Base-by-base conservation (phyloP, 208 protist genomes). In the Trypanosoma lewisi region DNA sequence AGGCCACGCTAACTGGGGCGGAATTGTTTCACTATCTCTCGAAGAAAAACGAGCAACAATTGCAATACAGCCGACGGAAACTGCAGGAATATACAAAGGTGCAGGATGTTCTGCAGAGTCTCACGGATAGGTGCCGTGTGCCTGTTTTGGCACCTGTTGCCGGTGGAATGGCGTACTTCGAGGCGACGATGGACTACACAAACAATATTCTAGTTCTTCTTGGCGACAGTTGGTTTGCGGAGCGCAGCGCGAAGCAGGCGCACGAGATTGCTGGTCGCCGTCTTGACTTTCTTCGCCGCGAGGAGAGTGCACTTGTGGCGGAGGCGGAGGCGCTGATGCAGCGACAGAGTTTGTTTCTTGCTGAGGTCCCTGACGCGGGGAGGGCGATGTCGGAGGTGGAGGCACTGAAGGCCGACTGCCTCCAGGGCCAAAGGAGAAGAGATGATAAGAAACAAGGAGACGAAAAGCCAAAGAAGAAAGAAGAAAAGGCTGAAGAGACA, bases 191-290 rank as follows among this genome's bases (percentile, higher is more conserved):
- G 16, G 75, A 78, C 23, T 58, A 77, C 39, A 95, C 91, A 14
- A 96, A 95, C 67, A 88, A 80, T 33, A 77, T 96, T 58, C 34
- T 89, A 8, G 91, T 91, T 34, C 68, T 96, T n/a, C 80, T 96
- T 23, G 91, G 91, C 7, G 91, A 95, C 52, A 65, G 75, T 54
- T 95, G 86, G 86, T 96, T 96, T 56, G 87, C 78, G 0, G 85
- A 95, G 80, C 84, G 91, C 54, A 94, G 87, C 50, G 87, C 81
- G 7, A 63, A 70, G 28, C 91, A 96, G 66, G 86, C 87, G 47
- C 54, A 47, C 14, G 84, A 78, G 27, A 93, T 96, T 30, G 82
- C 75, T 2, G 60, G 55, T 2, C 75, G 89, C 4, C 86, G 91
- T 12, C 8, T 88, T 4, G 72, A 80, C 48, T 95, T 91, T 70